phyloP scores from a whole-genome alignment of 805 yeast genomes.

The Ogataea ganodermae region DNA sequence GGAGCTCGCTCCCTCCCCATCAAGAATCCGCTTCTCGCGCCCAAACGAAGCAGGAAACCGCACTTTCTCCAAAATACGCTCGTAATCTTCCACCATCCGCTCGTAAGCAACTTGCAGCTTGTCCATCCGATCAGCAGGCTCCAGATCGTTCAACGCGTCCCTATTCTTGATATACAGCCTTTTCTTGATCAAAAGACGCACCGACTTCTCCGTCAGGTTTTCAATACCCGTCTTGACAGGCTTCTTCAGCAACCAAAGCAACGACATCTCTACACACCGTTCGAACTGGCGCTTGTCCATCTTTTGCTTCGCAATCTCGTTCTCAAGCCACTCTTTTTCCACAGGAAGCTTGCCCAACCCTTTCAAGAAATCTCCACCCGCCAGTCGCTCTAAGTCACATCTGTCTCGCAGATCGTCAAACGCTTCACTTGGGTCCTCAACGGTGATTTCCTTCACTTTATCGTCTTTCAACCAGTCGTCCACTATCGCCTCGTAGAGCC shows the following conservation, averaged over 20 bases:
- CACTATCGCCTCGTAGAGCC: conserved; percentile 58
- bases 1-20: conserved; percentile 7
- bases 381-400: conserved; percentile 62
- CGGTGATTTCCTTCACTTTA: conserved; percentile 68
- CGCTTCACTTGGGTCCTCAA: conserved; percentile 92
- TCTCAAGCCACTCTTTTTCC: conserved; percentile 41
- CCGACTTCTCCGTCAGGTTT: conserved; percentile 35
- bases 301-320: conserved; percentile 47
- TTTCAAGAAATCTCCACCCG: conserved; percentile 33
- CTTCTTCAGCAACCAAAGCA: conserved; percentile 43
- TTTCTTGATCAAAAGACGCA: conserved; percentile 66
- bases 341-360: conserved; percentile 30
- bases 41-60: conserved; percentile 13
- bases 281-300: conserved; percentile 77
- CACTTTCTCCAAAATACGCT: conserved; percentile 48
- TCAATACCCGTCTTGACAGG: conserved; percentile 23
- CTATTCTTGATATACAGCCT: conserved; percentile 77
- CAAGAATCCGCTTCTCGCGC: conserved; percentile 14
- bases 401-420: conserved; percentile 91
- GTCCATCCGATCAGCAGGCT: conserved; percentile 61
- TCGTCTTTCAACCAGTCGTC: conserved; percentile 56
- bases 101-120: conserved; percentile 76
- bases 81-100: conserved; percentile 69
- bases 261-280: conserved; percentile 74
- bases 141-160: conserved; percentile 72